These are phyloP conservation scores for Amanita rubescens DNA, from an alignment of 768 basidiomycete species.

Conservation along the genomic window DNA sequence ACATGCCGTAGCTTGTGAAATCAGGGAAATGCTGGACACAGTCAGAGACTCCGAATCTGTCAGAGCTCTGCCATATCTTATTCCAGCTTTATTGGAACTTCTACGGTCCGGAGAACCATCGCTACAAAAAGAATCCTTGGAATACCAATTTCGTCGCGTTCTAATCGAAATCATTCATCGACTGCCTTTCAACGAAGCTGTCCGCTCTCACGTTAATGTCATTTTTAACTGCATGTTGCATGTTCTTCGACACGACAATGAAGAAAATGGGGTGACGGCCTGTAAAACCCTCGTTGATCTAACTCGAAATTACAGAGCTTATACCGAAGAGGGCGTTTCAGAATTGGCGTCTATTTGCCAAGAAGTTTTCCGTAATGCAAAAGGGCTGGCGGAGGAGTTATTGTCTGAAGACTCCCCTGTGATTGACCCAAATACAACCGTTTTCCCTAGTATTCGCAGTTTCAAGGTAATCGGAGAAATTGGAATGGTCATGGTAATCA, in stretches of 20 bases:
- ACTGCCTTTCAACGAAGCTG: constrained; percentile 72
- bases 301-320: constrained; percentile 64
- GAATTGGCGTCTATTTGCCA: constrained; percentile 80
- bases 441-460: constrained; percentile 71
- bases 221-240: constrained; percentile 80
- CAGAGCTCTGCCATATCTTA: constrained; percentile 63
- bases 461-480: constrained; percentile 95
- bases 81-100: constrained; percentile 66
- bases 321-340: constrained; percentile 65
- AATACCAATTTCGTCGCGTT: constrained; percentile 80
- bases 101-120: constrained; percentile 62
- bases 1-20: constrained; percentile 63
- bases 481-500: constrained; percentile 85
- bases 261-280: constrained; percentile 86
- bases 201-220: constrained; percentile 55
- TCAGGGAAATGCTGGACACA: constrained; percentile 76
- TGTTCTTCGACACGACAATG: constrained; percentile 84
- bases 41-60: constrained; percentile 68
- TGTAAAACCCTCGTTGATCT: constrained; percentile 92
- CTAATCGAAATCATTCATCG: constrained; percentile 88
- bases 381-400: constrained; percentile 61
- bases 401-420: constrained; percentile 59
- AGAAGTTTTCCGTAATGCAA: constrained; percentile 70
- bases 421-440: constrained; percentile 47
- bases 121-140: constrained; percentile 56